Base-by-base conservation (phyloP, 2,329 filamentous ascomycete genomes). In the Colletotrichum sp. region DNA sequence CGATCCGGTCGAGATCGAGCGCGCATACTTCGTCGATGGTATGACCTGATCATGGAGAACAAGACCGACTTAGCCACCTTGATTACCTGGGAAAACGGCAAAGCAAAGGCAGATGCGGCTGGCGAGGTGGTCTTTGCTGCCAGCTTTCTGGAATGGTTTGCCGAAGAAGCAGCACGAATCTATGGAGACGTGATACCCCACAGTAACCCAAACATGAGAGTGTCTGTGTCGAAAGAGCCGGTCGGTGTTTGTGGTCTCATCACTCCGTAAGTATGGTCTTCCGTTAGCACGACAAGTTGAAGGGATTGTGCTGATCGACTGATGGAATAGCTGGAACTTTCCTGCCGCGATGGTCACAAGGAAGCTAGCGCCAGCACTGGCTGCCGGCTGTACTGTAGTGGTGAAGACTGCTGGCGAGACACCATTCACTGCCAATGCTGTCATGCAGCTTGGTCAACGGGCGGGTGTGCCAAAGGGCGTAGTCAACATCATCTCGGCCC, bases 301-400 rank as follows among this genome's bases (percentile, higher is more conserved):
- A 12, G n/a, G n/a, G n/a, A 2, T 52, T 21, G 44, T 49, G 44
- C 44, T 52, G 44, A 52, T 52, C 8, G 12, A 9, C 57, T 49
- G n/a, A 21, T 34, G n/a, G 55, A n/a, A 52, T 3, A 90, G 89
- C 72, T 97, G 95, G 95, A 98, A 98, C 86, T 98, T 98, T 81
- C 94, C 94, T 15, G 92, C 93, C 5, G 93, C 93, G 65, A 95
- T 95, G 93, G 91, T 95, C 78, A 94, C 92, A 7, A 87, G 93
- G 76, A 94, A 94, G 84, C 89, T 93, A 67, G 93, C 91, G 3
- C 92, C 95, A 3, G 95, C 94, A 10, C 89, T 99, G 72, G 97
- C 97, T 21, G 96, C 96, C n/a, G 97, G 97, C 75, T 99, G 96
- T 86, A 98, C 96, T 1, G 95, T 98, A 3, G 96, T 99, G 2